phyloP scores from a whole-genome alignment of 2,329 filamentous ascomycete genomes.

The Ophiostoma angusticollis region DNA sequence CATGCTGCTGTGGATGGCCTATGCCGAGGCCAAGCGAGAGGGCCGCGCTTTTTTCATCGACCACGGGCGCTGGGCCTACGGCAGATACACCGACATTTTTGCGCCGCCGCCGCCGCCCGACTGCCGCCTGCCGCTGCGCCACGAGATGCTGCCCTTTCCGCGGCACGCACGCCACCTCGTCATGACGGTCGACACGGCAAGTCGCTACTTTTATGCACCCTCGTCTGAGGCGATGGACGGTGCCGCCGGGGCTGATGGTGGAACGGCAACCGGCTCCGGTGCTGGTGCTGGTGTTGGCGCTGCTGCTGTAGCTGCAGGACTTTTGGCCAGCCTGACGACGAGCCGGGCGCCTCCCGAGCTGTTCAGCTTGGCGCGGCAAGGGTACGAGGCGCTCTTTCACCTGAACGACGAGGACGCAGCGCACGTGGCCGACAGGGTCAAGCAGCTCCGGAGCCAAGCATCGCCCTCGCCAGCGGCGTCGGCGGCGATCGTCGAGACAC shows the following conservation, averaged over 20 bases:
- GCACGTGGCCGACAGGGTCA: slow-evolving; percentile 49
- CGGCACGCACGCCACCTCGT: slow-evolving; percentile 62
- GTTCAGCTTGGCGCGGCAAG: slow-evolving; percentile 53
- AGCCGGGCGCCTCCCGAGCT: slow-evolving; percentile 35
- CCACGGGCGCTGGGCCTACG: slow-evolving; percentile 73
- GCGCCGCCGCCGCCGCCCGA: slow-evolving; percentile 47
- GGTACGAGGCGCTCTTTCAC: slow-evolving; percentile 64
- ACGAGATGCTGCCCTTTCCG: slow-evolving; percentile 70
- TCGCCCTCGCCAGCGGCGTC: too few relatives aligned
- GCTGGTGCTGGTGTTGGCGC: neutral
- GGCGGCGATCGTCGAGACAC: too few relatives aligned
- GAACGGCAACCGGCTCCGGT: slow-evolving; percentile 25
- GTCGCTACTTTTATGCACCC: slow-evolving; percentile 46
- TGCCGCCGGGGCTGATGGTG: slow-evolving; percentile 25
- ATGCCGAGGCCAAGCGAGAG: slow-evolving; percentile 64
- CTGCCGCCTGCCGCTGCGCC: slow-evolving; percentile 59
- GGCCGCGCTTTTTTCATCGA: slow-evolving; percentile 71
- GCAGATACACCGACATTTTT: slow-evolving; percentile 62
- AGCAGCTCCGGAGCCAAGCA: slow-evolving; percentile 39
- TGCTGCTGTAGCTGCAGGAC: too few relatives aligned
- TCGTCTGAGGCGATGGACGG: slow-evolving; percentile 14
- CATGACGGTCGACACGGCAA: slow-evolving; percentile 55
- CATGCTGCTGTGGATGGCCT: slow-evolving; percentile 72
- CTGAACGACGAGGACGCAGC: slow-evolving; percentile 50
- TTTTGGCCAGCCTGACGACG: too few relatives aligned